Evolutionary conservation across 306 rosid genomes (phyloP).

Genomic region (Acacia acuminata): DNA sequence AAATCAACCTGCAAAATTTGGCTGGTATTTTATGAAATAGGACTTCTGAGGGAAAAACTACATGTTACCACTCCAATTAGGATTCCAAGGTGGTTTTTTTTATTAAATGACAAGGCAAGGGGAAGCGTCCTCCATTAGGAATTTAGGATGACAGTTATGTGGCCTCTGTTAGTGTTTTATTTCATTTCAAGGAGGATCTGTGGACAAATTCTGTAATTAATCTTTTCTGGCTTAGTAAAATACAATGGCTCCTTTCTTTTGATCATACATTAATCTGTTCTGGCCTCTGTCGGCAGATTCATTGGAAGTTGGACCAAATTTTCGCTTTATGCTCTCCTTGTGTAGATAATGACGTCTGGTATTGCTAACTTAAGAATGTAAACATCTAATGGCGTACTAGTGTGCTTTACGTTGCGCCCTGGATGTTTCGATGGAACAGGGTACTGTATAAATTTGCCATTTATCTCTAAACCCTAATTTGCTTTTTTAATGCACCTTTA

Average conservation of each 20-base stretch:
- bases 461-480: not conserved
- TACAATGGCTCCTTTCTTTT: not conserved
- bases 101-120: not conserved
- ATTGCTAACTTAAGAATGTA: not conserved
- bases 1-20: constrained; percentile 1
- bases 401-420: not conserved
- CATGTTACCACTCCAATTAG: not conserved
- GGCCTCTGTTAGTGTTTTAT: not conserved
- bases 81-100: not conserved
- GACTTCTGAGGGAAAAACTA: not conserved
- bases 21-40: not conserved
- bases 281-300: constrained; percentile 16
- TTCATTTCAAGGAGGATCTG: not conserved
- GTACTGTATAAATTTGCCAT: not conserved
- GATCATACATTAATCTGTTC: too few relatives aligned
- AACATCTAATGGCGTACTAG: not conserved
- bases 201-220: not conserved
- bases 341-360: not conserved
- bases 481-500: not conserved
- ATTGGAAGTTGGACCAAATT: constrained; percentile 5
- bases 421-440: not conserved
- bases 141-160: not conserved
- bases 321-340: not conserved
- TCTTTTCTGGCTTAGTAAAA: not conserved
- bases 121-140: not conserved